Evolutionary conservation across 208 protist species (phyloP), one percentile per base, ranked within the genome.

Genomic region (Acanthamoeba divionensis): DNA sequence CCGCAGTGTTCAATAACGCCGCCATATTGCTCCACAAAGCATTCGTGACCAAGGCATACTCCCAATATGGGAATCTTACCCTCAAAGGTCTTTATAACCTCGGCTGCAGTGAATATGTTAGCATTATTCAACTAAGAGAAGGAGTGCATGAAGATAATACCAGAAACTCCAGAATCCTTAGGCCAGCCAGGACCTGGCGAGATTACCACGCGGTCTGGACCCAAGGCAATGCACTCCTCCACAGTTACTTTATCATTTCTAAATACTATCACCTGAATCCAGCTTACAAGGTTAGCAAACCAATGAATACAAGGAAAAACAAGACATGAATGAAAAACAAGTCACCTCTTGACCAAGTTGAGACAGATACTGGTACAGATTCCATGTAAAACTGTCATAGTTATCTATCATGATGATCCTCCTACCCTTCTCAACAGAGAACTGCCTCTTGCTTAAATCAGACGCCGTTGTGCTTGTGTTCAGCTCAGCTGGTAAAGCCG

Each of bases 361-460:
- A 44, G 73, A 91, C 18, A 95, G 66, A 62, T 94, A 95, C 63
- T 95, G 91, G 62, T 95, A 95, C 15, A 95, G 60, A 52, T 95
- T 95, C 69, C 89, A 95, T 6, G 93, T 95, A 75, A 95, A 95
- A 66, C 89, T 93, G 62, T 95, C 93, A 90, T 95, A 95, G 73
- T 95, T 95, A 69, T 95, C 93, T 45, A 95, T 93, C 91, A 95
- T 73, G 45, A 94, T 77, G 29, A 48, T 36, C 18, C 85, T 26
- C 21, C 54, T 41, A 6, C 57, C 57, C 31, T 79, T 38, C 67
- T 38, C 52, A 60, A 21, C 21, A 21, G 21, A 60, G 21, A 60
- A n/a, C n/a, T n/a, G n/a, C n/a, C 66, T 36, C 66, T 77, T 77
- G 66, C 66, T 77, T 29, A 54, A 36, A 29, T 77, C 66, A 4